Evolutionary conservation across 495 filamentous ascomycete species (phyloP).

Genomic region (Tricharina praecox): DNA sequence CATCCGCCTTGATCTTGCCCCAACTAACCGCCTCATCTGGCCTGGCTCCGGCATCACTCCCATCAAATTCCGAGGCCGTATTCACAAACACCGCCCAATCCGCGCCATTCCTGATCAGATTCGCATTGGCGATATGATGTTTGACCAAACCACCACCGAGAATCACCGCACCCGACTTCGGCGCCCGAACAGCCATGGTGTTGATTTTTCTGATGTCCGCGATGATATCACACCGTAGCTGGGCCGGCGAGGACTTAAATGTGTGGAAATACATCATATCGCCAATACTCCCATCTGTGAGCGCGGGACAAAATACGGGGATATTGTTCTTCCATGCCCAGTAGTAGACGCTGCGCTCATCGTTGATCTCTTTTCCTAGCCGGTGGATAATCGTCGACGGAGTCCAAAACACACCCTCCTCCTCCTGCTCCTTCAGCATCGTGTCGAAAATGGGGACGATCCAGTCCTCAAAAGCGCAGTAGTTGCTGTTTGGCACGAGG

Average conservation of each 20-base stretch:
- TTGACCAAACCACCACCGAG: slow-evolving; percentile 86
- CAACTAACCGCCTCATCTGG: slow-evolving; percentile 96
- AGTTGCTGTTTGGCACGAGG: slow-evolving; percentile 91
- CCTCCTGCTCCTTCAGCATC: slow-evolving; percentile 88
- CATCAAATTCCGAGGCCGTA: slow-evolving; percentile 91
- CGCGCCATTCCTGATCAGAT: slow-evolving; percentile 89
- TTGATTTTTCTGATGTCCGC: slow-evolving; percentile 82
- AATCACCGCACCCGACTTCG: slow-evolving; percentile 80
- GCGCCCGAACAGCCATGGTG: slow-evolving; percentile 67
- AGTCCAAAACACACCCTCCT: slow-evolving; percentile 66
- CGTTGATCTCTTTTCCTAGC: slow-evolving; percentile 77
- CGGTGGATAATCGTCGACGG: slow-evolving; percentile 73
- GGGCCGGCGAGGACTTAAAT: slow-evolving; percentile 61
- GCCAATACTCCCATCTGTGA: slow-evolving; percentile 85
- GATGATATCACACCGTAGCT: slow-evolving; percentile 71
- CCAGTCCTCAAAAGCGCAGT: slow-evolving; percentile 96
- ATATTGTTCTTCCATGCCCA: slow-evolving; percentile 91
- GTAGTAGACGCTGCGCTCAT: slow-evolving; percentile 75
- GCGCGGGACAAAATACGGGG: slow-evolving; percentile 86
- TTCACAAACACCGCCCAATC: slow-evolving; percentile 95
- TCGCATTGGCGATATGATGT: slow-evolving; percentile 95
- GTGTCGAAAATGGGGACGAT: slow-evolving; percentile 73
- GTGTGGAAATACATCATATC: slow-evolving; percentile 98
- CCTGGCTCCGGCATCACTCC: slow-evolving; percentile 84
- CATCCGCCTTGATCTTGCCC: slow-evolving; percentile 90